Percentiles rank a stretch among this genome's conserved stretches.
Conservation (phyloP, 139 green algal species). For the Tetradesmus lagerheimii region DNA sequence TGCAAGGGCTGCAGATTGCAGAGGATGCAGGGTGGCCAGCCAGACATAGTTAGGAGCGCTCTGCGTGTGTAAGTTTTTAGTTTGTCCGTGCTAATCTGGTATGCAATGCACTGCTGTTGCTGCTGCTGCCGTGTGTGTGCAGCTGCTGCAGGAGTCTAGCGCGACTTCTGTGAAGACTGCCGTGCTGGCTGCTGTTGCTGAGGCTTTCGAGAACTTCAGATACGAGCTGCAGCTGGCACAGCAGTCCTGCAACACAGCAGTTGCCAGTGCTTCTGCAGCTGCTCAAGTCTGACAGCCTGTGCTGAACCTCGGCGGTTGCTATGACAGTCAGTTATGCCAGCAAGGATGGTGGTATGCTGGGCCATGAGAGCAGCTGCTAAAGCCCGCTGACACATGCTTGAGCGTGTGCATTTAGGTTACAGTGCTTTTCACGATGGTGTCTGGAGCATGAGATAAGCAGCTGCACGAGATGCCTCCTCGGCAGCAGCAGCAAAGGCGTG, state of each 20-base stretch:
- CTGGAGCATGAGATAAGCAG: background rate
- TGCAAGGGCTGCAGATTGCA: too few relatives aligned
- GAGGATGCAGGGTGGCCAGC: too few relatives aligned
- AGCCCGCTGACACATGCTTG: background rate
- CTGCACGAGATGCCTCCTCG: background rate
- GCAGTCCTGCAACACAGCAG: background rate
- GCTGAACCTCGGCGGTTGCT: background rate
- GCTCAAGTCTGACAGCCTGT: background rate
- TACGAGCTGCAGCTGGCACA: background rate
- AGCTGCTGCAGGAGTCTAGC: constrained; percentile 15
- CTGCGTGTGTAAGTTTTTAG: too few relatives aligned
- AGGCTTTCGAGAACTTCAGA: background rate
- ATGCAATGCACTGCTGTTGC: background rate
- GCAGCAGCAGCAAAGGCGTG: background rate
- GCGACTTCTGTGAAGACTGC: background rate
- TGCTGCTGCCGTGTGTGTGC: background rate
- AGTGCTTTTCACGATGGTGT: background rate
- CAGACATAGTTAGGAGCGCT: too few relatives aligned
- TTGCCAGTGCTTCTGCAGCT: background rate
- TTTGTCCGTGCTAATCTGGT: background rate
- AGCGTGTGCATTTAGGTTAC: background rate
- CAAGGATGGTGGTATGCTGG: background rate
- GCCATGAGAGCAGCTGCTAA: background rate
- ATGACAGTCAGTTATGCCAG: background rate
- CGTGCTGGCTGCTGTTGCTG: background rate